Percentiles rank a stretch among this genome's conserved stretches.
These are phyloP conservation scores for Erigeron philadelphicus DNA, from an alignment of 140 eudicot genomes.

Conservation along the genomic window DNA sequence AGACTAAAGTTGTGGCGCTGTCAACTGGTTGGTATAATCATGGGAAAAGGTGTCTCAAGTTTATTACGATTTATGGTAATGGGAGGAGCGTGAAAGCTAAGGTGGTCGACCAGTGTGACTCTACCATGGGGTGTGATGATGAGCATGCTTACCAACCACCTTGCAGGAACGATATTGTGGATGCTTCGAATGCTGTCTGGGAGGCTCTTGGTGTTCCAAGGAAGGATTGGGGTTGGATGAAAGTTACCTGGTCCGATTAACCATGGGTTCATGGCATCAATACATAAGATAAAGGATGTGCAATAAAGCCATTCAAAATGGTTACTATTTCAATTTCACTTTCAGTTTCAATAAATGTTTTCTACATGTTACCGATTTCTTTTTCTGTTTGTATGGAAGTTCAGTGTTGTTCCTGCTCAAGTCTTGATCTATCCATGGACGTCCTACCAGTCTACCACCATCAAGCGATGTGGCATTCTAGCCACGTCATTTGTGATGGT, in stretches of 20 bases:
- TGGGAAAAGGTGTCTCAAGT: constrained; percentile 29
- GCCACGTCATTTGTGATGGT: no score
- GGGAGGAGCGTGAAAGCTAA: constrained; percentile 35
- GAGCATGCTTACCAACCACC: constrained; percentile 38
- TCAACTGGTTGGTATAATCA: constrained; percentile 44
- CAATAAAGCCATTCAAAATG: background rate
- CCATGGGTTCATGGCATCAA: background rate
- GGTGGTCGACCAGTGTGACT: constrained; percentile 48
- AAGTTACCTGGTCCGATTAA: constrained; percentile 35
- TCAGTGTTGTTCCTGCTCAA: no score
- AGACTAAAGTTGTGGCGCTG: constrained; percentile 31
- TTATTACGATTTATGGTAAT: constrained; percentile 27
- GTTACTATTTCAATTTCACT: background rate
- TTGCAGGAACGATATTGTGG: constrained; percentile 36
- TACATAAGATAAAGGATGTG: background rate
- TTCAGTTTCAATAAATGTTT: background rate
- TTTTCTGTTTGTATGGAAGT: background rate
- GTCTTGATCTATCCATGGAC: no score
- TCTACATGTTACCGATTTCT: background rate
- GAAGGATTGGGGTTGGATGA: constrained; percentile 29
- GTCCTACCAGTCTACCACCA: no score
- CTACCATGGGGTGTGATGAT: constrained; percentile 31
- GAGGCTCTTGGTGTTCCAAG: constrained; percentile 30
- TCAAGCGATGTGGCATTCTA: no score
- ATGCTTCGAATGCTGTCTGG: constrained; percentile 46